These are phyloP conservation scores for Talaromyces sp. DNA, from an alignment of 2,329 filamentous ascomycete species.

Conservation along the genomic window DNA sequence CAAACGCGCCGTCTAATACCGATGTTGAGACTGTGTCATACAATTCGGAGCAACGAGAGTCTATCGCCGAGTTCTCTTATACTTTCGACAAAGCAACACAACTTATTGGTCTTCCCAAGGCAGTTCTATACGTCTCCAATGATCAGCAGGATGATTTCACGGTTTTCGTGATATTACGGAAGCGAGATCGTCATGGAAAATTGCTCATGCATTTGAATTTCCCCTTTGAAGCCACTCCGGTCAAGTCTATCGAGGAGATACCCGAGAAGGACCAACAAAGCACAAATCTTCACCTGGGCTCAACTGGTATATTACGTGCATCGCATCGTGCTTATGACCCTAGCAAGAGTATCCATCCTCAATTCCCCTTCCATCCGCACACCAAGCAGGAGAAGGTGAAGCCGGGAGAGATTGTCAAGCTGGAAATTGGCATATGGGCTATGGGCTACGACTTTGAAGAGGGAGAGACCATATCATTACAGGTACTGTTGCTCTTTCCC, in stretches of 20 bases:
- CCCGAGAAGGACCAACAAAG: conserved; percentile 37
- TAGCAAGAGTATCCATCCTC: conserved; percentile 29
- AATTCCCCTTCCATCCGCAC: conserved; percentile 41
- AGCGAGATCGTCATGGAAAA: conserved; percentile 44
- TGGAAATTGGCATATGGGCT: conserved; percentile 50
- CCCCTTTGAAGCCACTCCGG: conserved; percentile 35
- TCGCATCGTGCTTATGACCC: conserved; percentile 42
- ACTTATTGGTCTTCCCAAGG: conserved; percentile 49
- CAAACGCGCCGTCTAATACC: not conserved
- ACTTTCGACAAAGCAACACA: conserved; percentile 40
- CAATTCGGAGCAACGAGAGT: conserved; percentile 28
- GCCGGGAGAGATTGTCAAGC: conserved; percentile 42
- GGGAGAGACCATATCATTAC: conserved; percentile 27
- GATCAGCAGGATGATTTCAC: conserved; percentile 44
- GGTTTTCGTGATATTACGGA: conserved; percentile 46
- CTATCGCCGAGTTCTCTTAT: conserved; percentile 35
- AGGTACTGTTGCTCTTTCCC: not conserved
- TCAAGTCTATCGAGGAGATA: conserved; percentile 29
- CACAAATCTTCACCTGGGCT: conserved; percentile 43
- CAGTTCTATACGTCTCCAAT: conserved; percentile 47
- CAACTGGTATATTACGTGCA: conserved; percentile 45
- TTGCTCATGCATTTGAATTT: conserved; percentile 44
- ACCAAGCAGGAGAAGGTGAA: conserved; percentile 40
- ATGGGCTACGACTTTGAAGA: conserved; percentile 47
- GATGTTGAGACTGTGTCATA: conserved; percentile 26